Conservation (phyloP, 305 asterid genomes). For the Fraxinus floribunda region DNA sequence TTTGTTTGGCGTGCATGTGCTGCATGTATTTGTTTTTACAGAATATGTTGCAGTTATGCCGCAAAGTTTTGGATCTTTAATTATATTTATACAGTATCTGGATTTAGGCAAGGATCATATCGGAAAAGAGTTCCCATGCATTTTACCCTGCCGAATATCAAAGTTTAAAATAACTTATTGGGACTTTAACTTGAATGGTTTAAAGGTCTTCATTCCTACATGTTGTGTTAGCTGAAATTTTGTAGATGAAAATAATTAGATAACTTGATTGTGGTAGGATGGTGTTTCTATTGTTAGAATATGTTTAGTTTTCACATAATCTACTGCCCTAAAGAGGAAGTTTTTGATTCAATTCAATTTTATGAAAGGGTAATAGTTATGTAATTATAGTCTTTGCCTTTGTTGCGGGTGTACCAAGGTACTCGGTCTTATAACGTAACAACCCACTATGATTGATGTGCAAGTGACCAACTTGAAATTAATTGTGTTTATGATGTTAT, state of each 20-base stretch:
- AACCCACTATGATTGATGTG: neutral
- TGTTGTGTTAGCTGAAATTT: neutral
- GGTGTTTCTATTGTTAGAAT: neutral
- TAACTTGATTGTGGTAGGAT: neutral
- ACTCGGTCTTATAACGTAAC: neutral
- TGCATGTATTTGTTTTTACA: constrained; percentile 4
- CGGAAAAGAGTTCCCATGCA: constrained; percentile 98
- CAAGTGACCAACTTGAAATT: neutral
- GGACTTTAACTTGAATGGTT: neutral
- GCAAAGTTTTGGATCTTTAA: neutral
- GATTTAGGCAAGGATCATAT: constrained; percentile 74
- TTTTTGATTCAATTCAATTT: neutral
- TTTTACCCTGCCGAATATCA: constrained; percentile 90
- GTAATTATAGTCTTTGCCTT: neutral
- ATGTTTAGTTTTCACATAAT: neutral
- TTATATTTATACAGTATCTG: neutral
- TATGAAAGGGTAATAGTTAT: neutral
- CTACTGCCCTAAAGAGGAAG: neutral
- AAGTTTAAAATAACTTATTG: constrained; percentile 36
- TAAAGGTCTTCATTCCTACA: neutral
- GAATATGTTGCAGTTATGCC: neutral
- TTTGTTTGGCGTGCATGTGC: neutral
- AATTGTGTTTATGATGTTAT: neutral
- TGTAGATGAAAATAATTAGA: neutral
- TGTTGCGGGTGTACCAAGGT: neutral